phyloP scores from a whole-genome alignment of 2,329 filamentous ascomycete genomes.

The Paraconiothyrium brasiliense region DNA sequence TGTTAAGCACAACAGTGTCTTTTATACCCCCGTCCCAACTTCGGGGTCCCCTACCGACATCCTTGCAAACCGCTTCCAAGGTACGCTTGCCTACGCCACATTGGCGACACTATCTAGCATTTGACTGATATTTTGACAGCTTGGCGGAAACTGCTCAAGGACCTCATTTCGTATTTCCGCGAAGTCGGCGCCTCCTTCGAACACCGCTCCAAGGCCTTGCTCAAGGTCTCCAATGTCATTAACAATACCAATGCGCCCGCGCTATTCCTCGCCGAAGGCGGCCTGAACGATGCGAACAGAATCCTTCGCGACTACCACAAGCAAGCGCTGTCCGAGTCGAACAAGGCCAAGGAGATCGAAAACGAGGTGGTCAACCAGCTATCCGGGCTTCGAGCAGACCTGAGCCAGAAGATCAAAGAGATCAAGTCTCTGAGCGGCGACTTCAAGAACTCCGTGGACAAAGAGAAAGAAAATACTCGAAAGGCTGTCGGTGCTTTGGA shows the following conservation, averaged over 20 bases:
- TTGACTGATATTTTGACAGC: slow-evolving; percentile 62
- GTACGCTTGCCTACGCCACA: slow-evolving; percentile 59
- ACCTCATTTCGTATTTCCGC: slow-evolving; percentile 91
- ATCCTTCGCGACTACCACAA: slow-evolving; percentile 86
- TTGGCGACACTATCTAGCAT: neutral
- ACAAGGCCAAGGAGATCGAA: slow-evolving; percentile 90
- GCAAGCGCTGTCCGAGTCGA: slow-evolving; percentile 78
- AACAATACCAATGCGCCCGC: slow-evolving; percentile 80
- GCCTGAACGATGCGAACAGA: slow-evolving; percentile 86
- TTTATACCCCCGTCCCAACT: slow-evolving; percentile 89
- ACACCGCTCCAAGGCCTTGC: slow-evolving; percentile 78
- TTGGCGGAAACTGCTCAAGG: slow-evolving; percentile 95
- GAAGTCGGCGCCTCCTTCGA: slow-evolving; percentile 93
- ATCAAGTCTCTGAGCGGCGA: slow-evolving; percentile 93
- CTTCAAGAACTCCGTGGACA: slow-evolving; percentile 96
- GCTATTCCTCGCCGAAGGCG: slow-evolving; percentile 79
- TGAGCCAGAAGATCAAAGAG: slow-evolving; percentile 97
- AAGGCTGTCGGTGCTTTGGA: slow-evolving; percentile 83
- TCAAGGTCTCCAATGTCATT: slow-evolving; percentile 84
- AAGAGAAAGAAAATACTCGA: slow-evolving; percentile 87
- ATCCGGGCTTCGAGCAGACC: slow-evolving; percentile 83
- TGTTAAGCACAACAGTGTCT: slow-evolving; percentile 77
- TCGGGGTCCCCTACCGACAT: slow-evolving; percentile 87
- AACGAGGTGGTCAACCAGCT: slow-evolving; percentile 89
- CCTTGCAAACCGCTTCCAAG: slow-evolving; percentile 86